These are phyloP conservation scores for Fraxinus sp. DNA, from an alignment of 305 asterid genomes.

Conservation along the genomic window DNA sequence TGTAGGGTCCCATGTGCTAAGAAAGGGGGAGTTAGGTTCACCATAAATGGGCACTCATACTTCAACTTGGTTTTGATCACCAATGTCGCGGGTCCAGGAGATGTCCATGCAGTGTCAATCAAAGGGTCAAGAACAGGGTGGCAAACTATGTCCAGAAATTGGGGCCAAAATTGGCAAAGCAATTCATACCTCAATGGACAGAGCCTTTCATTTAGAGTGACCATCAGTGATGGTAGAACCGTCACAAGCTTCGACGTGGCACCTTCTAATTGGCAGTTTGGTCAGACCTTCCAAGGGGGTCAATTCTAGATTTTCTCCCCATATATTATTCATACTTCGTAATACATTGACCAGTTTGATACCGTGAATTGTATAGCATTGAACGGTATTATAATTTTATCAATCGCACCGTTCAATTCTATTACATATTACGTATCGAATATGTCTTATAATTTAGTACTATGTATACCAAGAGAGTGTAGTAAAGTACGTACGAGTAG, in stretches of 20 bases:
- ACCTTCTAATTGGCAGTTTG: slow-evolving; percentile 49
- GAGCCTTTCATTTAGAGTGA: slow-evolving; percentile 35
- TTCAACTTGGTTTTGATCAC: slow-evolving; percentile 40
- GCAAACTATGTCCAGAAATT: slow-evolving; percentile 48
- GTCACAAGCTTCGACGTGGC: slow-evolving; percentile 33
- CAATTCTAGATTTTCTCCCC: slow-evolving; percentile 30
- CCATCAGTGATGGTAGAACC: slow-evolving; percentile 45
- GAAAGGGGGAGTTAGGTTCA: slow-evolving; percentile 48
- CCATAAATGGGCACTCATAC: slow-evolving; percentile 40
- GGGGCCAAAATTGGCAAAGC: slow-evolving; percentile 61
- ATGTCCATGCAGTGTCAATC: slow-evolving; percentile 38
- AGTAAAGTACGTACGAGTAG: not conserved
- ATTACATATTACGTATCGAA: not conserved
- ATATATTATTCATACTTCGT: not conserved
- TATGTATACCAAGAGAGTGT: not conserved
- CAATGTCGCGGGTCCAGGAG: slow-evolving; percentile 42
- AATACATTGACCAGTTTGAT: not conserved
- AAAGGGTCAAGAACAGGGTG: slow-evolving; percentile 45
- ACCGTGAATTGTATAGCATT: not conserved
- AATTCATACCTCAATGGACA: slow-evolving; percentile 42
- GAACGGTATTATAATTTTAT: not conserved
- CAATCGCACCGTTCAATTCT: not conserved
- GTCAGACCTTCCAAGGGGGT: slow-evolving; percentile 42
- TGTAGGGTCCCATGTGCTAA: slow-evolving; percentile 44
- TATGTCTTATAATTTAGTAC: not conserved